These are phyloP conservation scores for Alternaria hordeiaustralica DNA, from an alignment of 2,329 filamentous ascomycete species.

Conservation along the genomic window DNA sequence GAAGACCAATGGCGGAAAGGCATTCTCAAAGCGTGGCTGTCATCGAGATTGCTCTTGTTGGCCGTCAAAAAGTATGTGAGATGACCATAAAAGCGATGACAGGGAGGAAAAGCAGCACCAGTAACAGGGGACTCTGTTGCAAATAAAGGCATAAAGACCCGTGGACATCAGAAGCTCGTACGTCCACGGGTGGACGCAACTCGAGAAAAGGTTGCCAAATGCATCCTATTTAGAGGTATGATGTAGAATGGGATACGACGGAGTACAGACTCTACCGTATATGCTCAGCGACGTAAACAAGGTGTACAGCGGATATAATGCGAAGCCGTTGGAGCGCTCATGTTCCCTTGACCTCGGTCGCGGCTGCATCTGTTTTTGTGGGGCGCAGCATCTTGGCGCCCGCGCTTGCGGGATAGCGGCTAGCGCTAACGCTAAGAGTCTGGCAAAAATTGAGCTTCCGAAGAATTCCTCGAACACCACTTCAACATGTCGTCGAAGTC, in stretches of 20 bases:
- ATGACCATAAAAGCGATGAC: background rate
- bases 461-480: slow-evolving; percentile 58
- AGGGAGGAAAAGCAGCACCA: background rate
- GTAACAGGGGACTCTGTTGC: background rate
- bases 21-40: background rate
- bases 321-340: background rate
- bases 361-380: background rate
- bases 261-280: background rate
- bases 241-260: background rate
- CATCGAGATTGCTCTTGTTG: background rate
- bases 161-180: too few species aligned
- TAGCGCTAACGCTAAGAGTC: slow-evolving; percentile 15
- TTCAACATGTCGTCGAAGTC: slow-evolving; percentile 55
- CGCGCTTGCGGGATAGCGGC: background rate
- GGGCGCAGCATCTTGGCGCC: background rate
- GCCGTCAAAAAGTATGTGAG: background rate
- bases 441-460: slow-evolving; percentile 25
- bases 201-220: background rate
- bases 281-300: background rate
- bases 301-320: background rate
- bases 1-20: background rate
- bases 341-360: background rate
- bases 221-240: background rate
- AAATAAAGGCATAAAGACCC: too few species aligned
- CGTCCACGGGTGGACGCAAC: background rate